These are phyloP conservation scores for Komagataella mondaviorum DNA, from an alignment of 805 yeast species.

Conservation along the genomic window DNA sequence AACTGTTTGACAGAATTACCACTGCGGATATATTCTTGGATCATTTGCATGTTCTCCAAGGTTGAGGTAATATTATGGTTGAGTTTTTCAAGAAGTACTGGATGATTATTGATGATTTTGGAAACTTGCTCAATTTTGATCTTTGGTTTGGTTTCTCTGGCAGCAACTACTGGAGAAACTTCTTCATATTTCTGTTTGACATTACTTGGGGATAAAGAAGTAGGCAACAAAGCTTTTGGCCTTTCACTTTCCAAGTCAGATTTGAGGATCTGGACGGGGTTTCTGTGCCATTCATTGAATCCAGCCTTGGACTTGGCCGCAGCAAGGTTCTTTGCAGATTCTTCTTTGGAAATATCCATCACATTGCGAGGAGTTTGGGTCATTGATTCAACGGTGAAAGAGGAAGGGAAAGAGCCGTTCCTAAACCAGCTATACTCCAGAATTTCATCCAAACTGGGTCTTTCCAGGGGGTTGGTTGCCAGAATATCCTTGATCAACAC, in stretches of 20 bases:
- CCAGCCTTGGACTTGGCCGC: conserved; percentile 55
- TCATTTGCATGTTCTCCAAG: conserved; percentile 12
- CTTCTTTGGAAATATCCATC: conserved; percentile 38
- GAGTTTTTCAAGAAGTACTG: conserved; percentile 5
- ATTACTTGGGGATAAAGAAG: conserved; percentile 85
- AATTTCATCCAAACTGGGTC: conserved; percentile 74
- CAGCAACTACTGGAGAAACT: conserved; percentile 20
- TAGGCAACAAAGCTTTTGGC: conserved; percentile 64
- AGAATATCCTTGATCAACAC: conserved; percentile 60
- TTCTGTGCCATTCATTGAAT: conserved; percentile 27
- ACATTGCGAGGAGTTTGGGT: conserved; percentile 47
- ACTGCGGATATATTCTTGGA: conserved; percentile 11
- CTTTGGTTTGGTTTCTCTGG: conserved; percentile 10
- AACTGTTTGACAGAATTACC: background rate
- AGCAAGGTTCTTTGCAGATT: conserved; percentile 55
- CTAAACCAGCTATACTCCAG: conserved; percentile 79
- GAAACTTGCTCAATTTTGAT: conserved; percentile 1
- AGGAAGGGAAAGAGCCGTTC: conserved; percentile 64
- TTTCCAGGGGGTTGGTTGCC: conserved; percentile 60
- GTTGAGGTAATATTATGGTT: conserved; percentile 15
- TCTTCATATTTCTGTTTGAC: conserved; percentile 80
- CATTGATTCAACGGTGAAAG: conserved; percentile 48
- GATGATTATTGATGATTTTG: conserved; percentile 11
- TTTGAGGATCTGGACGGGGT: conserved; percentile 57
- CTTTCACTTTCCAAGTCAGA: conserved; percentile 59